Conservation (phyloP, 768 basidiomycete species). For the Rhodotorula diobovata region DNA sequence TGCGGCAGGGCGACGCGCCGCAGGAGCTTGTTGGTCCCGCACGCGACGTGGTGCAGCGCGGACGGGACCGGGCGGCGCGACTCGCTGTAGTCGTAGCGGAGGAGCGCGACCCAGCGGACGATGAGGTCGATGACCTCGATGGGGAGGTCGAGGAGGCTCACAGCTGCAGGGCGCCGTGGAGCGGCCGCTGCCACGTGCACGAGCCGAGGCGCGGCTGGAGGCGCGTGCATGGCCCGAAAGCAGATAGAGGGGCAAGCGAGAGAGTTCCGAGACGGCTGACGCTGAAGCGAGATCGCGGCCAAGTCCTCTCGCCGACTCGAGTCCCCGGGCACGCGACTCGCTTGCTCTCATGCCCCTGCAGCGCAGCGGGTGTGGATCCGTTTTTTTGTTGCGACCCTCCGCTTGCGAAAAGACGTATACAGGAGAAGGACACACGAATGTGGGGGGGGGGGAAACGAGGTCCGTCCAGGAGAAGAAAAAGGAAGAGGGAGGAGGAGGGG, state of each 20-base stretch:
- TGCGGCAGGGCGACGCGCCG: not conserved
- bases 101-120: not conserved
- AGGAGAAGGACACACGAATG: not conserved
- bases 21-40: not conserved
- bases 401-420: not conserved
- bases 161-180: no score
- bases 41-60: slow-evolving; percentile 3
- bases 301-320: no score
- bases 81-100: not conserved
- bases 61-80: slow-evolving; percentile 1
- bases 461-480: not conserved
- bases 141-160: slow-evolving; percentile 1
- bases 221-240: no score
- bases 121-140: not conserved
- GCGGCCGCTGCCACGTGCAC: no score
- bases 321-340: not conserved
- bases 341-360: no score
- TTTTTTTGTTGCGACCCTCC: not conserved
- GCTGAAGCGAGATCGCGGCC: no score
- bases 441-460: no score
- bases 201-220: no score
- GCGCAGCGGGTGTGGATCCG: not conserved
- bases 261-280: no score
- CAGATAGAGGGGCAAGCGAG: no score
- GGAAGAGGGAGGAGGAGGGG: not conserved